Base-by-base conservation (phyloP, 352 stramenopile genomes). In the Globisporangium recalcitrans region DNA sequence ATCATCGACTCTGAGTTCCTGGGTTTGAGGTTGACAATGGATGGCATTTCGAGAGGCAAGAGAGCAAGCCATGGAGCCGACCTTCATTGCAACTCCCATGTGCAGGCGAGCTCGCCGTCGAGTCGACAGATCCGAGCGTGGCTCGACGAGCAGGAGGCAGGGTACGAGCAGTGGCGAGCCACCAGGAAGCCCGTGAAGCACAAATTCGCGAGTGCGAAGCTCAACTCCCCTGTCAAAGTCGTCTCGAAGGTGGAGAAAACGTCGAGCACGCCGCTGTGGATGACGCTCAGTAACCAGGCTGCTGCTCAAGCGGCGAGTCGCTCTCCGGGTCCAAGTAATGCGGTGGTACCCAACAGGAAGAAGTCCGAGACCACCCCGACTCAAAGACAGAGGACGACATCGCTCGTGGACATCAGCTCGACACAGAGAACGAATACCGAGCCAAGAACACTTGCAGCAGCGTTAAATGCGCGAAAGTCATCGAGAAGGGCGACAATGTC, bases 31-130 rank as follows among this genome's bases (percentile, higher is more conserved):
- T 34, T 70, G 34, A 55, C 72, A 36, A 44, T 74, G 38, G 56
- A 42, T 44, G 51, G 27, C 51, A 57, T 57, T 57, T 44, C 29
- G 51, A 31, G 48, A 21, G 27, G 70, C 6, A 46, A 59, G 13
- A 57, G 34, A 54, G 19, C 34, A 29, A 31, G 38, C 19, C 19
- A 87, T 89, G 80, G 75, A 87, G 52, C 70, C 75, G 24, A 73
- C 72, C n/a, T 82, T 89, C 40, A 53, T 86, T 11, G 64, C 64
- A 27, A 86, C 74, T 40, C 79, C 82, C 11, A 85, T 52, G 65
- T 81, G 24, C 70, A 74, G 47, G 62, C 69, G 10, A 64, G 48
- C 1, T 68, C 77, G 1, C 68, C 70, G 4, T 63, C 68, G 14
- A 91, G 76, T 36, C 49, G 27, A 10, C 60, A 67, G 32, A 86